Conservation (phyloP, 1,284 basidiomycete species). For the Uromyces viciae-fabae region DNA sequence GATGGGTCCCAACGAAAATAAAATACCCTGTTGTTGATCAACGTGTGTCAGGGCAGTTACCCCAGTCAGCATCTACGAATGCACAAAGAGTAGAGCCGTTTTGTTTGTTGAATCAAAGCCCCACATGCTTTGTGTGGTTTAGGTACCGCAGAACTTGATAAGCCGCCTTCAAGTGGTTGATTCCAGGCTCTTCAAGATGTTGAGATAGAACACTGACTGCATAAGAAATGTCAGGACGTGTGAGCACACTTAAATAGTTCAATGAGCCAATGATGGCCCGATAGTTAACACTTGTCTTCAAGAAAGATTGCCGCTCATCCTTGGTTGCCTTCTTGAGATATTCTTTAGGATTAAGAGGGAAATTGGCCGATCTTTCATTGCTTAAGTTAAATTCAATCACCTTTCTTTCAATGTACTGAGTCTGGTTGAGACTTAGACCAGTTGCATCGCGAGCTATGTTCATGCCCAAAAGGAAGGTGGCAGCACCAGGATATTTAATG, state of each 20-base stretch:
- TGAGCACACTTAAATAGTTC: neutral
- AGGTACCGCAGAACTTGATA: neutral
- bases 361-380: neutral
- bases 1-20: neutral
- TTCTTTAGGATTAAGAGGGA: neutral
- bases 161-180: neutral
- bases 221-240: constrained; percentile 8
- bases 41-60: too few species aligned
- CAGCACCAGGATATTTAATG: neutral
- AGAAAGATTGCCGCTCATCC: neutral
- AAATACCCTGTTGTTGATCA: neutral
- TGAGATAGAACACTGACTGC: neutral
- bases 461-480: neutral
- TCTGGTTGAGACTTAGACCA: neutral
- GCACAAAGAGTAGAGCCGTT: neutral
- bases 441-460: neutral
- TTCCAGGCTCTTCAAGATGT: neutral
- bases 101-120: neutral
- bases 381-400: neutral
- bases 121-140: neutral
- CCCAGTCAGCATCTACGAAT: constrained; percentile 6
- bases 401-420: neutral
- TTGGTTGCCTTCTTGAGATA: neutral
- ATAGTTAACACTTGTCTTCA: neutral
- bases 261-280: neutral